Conservation (phyloP, 2,329 filamentous ascomycete species). For the Colletotrichum endophyticum region DNA sequence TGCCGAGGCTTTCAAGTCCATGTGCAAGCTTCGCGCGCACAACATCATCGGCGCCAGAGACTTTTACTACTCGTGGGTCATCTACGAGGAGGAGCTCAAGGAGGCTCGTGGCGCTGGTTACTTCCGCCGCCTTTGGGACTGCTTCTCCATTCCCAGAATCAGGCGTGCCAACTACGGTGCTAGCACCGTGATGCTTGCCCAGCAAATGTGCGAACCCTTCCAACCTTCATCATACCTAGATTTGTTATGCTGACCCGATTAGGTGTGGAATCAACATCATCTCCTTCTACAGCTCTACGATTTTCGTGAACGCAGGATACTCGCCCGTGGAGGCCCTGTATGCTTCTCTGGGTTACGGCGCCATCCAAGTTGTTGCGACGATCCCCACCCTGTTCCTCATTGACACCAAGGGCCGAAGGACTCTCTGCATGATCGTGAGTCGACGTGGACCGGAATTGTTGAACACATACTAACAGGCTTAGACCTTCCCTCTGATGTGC, state of each 20-base stretch:
- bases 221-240: background rate
- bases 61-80: constrained; percentile 41
- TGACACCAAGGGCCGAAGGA: constrained; percentile 48
- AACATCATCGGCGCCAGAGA: constrained; percentile 47
- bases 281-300: constrained; percentile 74
- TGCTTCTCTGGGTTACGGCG: constrained; percentile 54
- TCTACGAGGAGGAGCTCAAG: constrained; percentile 35
- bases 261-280: constrained; percentile 68
- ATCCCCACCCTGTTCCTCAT: constrained; percentile 61
- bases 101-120: constrained; percentile 31
- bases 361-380: constrained; percentile 39
- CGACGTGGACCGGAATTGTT: too few relatives aligned
- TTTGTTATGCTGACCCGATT: background rate
- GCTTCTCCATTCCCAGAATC: constrained; percentile 72
- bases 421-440: background rate
- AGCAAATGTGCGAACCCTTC: constrained; percentile 65
- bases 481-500: constrained; percentile 64
- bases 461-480: constrained; percentile 29
- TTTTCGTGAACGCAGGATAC: constrained; percentile 65
- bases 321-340: constrained; percentile 54
- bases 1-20: constrained; percentile 59
- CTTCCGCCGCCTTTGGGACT: constrained; percentile 48
- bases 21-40: constrained; percentile 43
- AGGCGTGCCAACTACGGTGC: constrained; percentile 77
- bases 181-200: constrained; percentile 79